Evolutionary conservation across 2,329 filamentous ascomycete genomes (phyloP).

Genomic region (Claviceps maximensis): DNA sequence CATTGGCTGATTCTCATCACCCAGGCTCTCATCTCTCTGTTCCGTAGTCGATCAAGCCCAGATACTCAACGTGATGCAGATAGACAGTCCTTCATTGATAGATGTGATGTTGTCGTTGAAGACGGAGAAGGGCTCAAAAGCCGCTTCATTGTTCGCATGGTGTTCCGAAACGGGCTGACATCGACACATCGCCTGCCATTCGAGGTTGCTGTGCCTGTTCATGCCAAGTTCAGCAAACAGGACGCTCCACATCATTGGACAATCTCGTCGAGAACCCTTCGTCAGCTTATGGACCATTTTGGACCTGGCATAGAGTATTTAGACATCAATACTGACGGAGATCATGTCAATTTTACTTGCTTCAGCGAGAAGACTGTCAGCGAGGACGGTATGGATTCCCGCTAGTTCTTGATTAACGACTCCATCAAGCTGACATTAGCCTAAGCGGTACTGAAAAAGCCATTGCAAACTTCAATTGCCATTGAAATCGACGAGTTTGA

Average conservation of each 20-base stretch:
- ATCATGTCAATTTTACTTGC: slow-evolving; percentile 65
- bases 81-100: slow-evolving; percentile 57
- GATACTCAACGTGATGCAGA: slow-evolving; percentile 46
- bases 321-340: slow-evolving; percentile 61
- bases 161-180: slow-evolving; percentile 63
- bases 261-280: slow-evolving; percentile 56
- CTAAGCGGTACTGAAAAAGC: slow-evolving; percentile 63
- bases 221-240: slow-evolving; percentile 59
- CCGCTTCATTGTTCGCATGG: slow-evolving; percentile 59
- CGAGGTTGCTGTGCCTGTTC: slow-evolving; percentile 59
- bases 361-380: slow-evolving; percentile 69
- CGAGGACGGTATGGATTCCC: slow-evolving; percentile 30
- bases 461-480: slow-evolving; percentile 65
- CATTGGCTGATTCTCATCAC: neutral
- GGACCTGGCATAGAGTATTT: slow-evolving; percentile 69
- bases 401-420: neutral
- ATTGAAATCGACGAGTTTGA: slow-evolving; percentile 67
- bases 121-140: slow-evolving; percentile 59
- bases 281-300: slow-evolving; percentile 69
- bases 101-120: slow-evolving; percentile 60
- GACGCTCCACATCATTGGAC: slow-evolving; percentile 58
- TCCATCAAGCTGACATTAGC: neutral
- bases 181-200: slow-evolving; percentile 68
- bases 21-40: slow-evolving; percentile 57
- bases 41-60: slow-evolving; percentile 49